Conservation (phyloP, 441 rosid genomes). For the Aleurites moluccanus region DNA sequence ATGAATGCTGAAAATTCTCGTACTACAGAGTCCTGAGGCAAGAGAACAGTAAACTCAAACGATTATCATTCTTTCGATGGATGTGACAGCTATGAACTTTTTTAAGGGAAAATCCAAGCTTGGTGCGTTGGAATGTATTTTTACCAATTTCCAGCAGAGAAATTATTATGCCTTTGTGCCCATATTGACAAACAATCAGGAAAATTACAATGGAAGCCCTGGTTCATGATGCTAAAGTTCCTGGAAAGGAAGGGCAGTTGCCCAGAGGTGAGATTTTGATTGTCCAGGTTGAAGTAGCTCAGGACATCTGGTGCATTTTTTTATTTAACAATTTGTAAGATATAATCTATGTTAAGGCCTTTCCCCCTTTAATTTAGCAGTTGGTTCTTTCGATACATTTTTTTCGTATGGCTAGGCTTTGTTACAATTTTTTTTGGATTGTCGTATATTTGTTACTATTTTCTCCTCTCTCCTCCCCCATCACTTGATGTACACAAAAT, state of each 20-base stretch:
- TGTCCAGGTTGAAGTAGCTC: slow-evolving; percentile 32
- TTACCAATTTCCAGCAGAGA: slow-evolving; percentile 20
- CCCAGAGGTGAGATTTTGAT: slow-evolving; percentile 26
- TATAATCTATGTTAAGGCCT: slow-evolving; percentile 20
- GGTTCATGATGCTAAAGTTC: too few species aligned
- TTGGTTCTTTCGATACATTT: slow-evolving; percentile 17
- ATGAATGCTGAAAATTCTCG: slow-evolving; percentile 18
- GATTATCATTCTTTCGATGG: slow-evolving; percentile 24
- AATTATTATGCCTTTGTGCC: slow-evolving; percentile 24
- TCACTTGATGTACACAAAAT: slow-evolving; percentile 4
- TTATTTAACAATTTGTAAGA: slow-evolving; percentile 34
- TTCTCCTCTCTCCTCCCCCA: neutral
- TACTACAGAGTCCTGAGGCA: slow-evolving; percentile 18
- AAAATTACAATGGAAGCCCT: slow-evolving; percentile 10
- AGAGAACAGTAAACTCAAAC: slow-evolving; percentile 19
- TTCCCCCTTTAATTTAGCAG: slow-evolving; percentile 11
- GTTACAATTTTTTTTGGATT: slow-evolving; percentile 13
- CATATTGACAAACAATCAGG: slow-evolving; percentile 16
- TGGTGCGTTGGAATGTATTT: slow-evolving; percentile 18
- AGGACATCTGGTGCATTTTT: slow-evolving; percentile 33
- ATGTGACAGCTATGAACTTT: slow-evolving; percentile 18
- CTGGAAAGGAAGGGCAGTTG: slow-evolving; percentile 23
- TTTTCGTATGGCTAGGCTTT: slow-evolving; percentile 17
- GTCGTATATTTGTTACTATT: neutral
- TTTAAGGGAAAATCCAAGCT: slow-evolving; percentile 21